Base-by-base conservation (phyloP, 192 early-diverging fungal species). In the Obelidium mucronatum region DNA sequence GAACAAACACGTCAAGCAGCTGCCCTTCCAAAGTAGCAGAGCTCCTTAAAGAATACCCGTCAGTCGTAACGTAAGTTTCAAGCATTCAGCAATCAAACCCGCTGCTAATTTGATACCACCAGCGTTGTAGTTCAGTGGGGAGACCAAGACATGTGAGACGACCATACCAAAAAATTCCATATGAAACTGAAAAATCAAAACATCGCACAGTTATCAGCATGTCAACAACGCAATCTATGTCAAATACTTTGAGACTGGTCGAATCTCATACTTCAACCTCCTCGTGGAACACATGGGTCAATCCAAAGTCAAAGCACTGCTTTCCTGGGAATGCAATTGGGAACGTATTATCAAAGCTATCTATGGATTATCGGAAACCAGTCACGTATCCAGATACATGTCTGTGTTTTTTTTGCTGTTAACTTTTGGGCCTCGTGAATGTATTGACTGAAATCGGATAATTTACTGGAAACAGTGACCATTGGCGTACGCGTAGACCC, bases 381-480 rank as follows among this genome's bases (percentile, higher is more conserved):
- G 79, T 85, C 24, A 63, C 42, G 30, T 88, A 79, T 48, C 85
- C 85, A 2, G 85, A 88, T 72, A 87, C 77, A 30, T 17, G 59
- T 60, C 8, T 26, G 8, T 31, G 85, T 42, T 84, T 22, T 62
- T 44, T 30, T 52, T 42, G 39, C 11, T 39, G 11, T 17, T 17
- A n/a, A 33, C 34, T 33, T 3, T n/a, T 36, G 33, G 39, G 22
- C 30, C 56, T 24, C 53, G 55, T 61, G 33, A 17, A 30, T 39
- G 6, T 33, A 69, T 62, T 48, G 39, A 52, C 34, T 67, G 28
- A 36, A 6, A 5, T 39, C 64, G 48, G 48, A 22, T 51, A 22
- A n/a, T 13, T n/a, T 60, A 60, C 17, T n/a, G n/a, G 11, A 8
- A 60, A 0, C 22, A 61, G 33, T 58, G 35, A 58, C 54, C 13